These are phyloP conservation scores for Pythium plurisporium DNA, from an alignment of 352 stramenopile genomes.

Conservation along the genomic window DNA sequence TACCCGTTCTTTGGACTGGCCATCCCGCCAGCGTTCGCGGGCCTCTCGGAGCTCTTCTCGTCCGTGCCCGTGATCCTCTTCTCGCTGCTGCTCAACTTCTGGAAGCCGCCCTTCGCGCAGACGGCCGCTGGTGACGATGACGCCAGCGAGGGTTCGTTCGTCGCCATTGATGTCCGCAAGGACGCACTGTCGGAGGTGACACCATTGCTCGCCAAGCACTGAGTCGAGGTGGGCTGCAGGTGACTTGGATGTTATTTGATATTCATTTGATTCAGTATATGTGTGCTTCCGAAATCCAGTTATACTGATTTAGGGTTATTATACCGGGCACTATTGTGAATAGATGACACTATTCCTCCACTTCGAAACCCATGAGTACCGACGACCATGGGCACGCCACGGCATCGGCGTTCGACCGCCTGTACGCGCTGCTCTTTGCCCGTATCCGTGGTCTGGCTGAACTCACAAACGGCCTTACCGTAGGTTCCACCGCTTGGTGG, in stretches of 20 bases:
- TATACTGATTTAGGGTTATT: background rate
- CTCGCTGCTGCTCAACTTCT: constrained; percentile 65
- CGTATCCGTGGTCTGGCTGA: background rate
- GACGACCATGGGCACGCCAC: background rate
- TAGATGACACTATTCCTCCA: background rate
- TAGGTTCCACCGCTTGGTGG: constrained; percentile 13
- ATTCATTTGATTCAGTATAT: constrained; percentile 1
- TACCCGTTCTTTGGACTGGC: constrained; percentile 53
- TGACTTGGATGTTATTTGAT: background rate
- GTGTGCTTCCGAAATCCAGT: background rate
- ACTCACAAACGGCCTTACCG: background rate
- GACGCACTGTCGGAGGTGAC: constrained; percentile 4
- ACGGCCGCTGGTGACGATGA: constrained; percentile 9
- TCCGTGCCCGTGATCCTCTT: constrained; percentile 80
- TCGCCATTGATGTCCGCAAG: constrained; percentile 15
- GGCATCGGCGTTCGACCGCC: constrained; percentile 8
- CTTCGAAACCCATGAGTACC: background rate
- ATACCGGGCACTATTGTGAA: background rate
- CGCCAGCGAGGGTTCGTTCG: constrained; percentile 7
- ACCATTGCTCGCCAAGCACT: constrained; percentile 13
- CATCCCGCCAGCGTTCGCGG: constrained; percentile 64
- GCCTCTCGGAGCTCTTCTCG: constrained; percentile 65
- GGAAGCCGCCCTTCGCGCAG: constrained; percentile 42
- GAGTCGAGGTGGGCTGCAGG: background rate
- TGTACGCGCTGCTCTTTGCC: background rate